phyloP scores from a whole-genome alignment of 2,329 filamentous ascomycete species.

The Xylaria sp. region DNA sequence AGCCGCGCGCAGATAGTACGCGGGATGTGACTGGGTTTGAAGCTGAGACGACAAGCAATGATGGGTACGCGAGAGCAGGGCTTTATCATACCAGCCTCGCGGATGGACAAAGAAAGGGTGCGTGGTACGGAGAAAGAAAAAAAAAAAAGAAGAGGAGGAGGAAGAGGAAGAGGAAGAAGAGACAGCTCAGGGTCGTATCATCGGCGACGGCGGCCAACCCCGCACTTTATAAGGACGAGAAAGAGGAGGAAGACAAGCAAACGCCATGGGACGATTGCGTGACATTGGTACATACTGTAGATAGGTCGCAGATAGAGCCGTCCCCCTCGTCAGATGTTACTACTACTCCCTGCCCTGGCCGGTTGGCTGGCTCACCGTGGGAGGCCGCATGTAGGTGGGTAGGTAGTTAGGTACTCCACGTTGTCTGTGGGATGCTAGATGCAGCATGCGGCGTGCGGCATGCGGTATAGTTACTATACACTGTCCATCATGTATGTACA shows the following conservation, averaged over 20 bases:
- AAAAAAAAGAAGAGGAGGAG: slow-evolving; percentile 3
- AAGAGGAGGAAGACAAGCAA: not conserved
- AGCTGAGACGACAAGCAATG: not conserved
- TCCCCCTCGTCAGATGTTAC: slow-evolving; percentile 16
- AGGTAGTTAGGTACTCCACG: too few species aligned
- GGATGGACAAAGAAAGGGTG: not conserved
- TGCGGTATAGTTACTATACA: not conserved
- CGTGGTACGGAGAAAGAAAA: not conserved
- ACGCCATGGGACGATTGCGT: slow-evolving; percentile 31
- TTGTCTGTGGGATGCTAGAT: not conserved
- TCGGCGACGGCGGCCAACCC: slow-evolving; percentile 33
- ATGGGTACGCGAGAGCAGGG: not conserved
- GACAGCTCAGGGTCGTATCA: slow-evolving; percentile 6
- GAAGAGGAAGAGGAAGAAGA: not conserved
- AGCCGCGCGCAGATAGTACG: slow-evolving; percentile 2
- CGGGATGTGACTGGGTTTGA: not conserved
- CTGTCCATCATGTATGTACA: not conserved
- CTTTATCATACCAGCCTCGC: slow-evolving; percentile 2
- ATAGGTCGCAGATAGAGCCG: not conserved
- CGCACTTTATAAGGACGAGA: slow-evolving; percentile 39
- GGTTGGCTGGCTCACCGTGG: slow-evolving; percentile 7
- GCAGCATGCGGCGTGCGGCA: not conserved
- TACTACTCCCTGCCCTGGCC: slow-evolving; percentile 4
- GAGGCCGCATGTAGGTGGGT: slow-evolving; percentile 11
- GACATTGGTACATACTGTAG: slow-evolving; percentile 17